Evolutionary conservation across 1,284 basidiomycete species (phyloP), one percentile per base, ranked within the genome.

Genomic region (Apiotrichum sp.): DNA sequence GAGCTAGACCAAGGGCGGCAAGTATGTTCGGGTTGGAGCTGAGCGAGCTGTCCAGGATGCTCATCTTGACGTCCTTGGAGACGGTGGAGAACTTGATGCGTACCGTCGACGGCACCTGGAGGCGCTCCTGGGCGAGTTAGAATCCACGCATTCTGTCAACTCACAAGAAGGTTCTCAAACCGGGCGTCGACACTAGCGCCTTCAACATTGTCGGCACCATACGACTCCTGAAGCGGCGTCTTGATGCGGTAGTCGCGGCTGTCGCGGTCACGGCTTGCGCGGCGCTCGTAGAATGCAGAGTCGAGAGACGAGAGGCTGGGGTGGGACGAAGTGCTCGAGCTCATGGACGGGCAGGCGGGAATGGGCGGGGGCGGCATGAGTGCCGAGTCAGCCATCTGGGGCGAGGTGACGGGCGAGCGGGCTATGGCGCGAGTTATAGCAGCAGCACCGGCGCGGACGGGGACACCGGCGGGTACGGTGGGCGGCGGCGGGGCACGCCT

Each of bases 31-130:
- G 65, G 57, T 74, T 73, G 46, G 66, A 67, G 6, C 60, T 64
- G 41, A 64, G 53, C n/a, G 66, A 65, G 9, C 69, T 69, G 5
- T 58, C 47, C n/a, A 74, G 64, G 35, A 74, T 72, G 41, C 67
- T 68, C 34, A 59, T 57, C 59, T 74, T 74, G 54, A 74, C 70
- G 41, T 69, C 68, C 32, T 59, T 54, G 8, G 68, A 68, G 6
- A 74, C 72, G 3, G 65, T 65, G 4, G 62, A 50, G 53, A 74
- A 73, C 54, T 73, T 74, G 47, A 66, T 58, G 48, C 72, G 66
- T 8, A 74, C 72, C 3, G 64, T 66, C 2, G 60, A 59, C 4
- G 72, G 66, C 6, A 74, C 68, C 56, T 74, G 69, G 22, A 74
- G 64, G 6, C 65, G 64, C 33, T 74, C 69, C 72, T 74, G 73